These are phyloP conservation scores for Casuarina equisetifolia DNA, from an alignment of 306 rosid genomes.

Conservation along the genomic window DNA sequence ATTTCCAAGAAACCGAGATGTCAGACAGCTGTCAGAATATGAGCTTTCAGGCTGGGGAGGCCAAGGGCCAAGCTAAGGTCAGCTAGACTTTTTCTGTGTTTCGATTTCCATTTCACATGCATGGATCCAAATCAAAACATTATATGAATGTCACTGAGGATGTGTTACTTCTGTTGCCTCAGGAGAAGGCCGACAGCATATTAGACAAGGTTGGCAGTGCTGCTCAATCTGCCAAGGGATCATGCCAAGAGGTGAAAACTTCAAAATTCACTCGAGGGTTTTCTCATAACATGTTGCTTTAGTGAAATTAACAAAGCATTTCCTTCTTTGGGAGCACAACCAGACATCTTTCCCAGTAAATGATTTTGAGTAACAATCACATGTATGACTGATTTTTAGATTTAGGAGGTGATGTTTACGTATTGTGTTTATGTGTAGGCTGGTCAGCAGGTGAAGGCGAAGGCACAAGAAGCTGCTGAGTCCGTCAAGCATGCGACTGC, in stretches of 20 bases:
- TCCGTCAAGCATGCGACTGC: constrained; percentile 43
- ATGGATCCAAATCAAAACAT: not conserved
- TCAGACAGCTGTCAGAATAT: constrained; percentile 43
- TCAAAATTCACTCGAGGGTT: not conserved
- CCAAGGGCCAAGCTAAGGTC: constrained; percentile 63
- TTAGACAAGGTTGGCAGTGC: constrained; percentile 52
- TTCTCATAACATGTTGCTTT: not conserved
- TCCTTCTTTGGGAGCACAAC: no score
- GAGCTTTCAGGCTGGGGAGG: constrained; percentile 54
- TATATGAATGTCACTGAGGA: not conserved
- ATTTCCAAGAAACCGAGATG: constrained; percentile 27
- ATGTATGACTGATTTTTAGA: no score
- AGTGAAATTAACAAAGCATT: not conserved
- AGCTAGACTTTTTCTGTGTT: not conserved
- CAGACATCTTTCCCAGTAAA: not conserved
- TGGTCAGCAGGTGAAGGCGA: constrained; percentile 27
- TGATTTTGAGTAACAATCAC: not conserved
- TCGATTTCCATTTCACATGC: not conserved
- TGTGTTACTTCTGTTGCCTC: not conserved
- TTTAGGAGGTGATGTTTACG: not conserved
- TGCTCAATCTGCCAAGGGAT: constrained; percentile 56
- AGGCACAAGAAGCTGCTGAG: constrained; percentile 33
- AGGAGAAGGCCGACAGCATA: constrained; percentile 58
- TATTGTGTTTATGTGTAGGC: not conserved
- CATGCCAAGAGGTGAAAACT: constrained; percentile 38